Percentiles rank a stretch among this genome's conserved stretches.
Evolutionary conservation across 2,329 filamentous ascomycete genomes (phyloP).

Genomic region (Pseudogymnoascus sp.): DNA sequence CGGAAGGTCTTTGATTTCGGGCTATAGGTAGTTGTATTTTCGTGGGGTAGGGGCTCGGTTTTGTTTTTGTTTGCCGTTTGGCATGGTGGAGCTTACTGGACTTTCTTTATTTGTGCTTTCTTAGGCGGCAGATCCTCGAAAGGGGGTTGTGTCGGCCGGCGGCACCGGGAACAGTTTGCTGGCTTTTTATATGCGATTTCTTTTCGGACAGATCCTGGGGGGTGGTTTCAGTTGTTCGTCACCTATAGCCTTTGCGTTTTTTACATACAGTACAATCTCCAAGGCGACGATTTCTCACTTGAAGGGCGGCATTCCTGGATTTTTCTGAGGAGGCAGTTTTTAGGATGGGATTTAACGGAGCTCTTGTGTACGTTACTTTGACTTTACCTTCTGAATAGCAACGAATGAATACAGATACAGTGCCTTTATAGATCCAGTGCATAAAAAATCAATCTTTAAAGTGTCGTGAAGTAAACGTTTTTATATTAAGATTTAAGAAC

Average conservation of each 20-base stretch:
- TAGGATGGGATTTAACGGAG: background rate
- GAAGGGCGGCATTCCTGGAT: background rate
- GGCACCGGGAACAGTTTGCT: background rate
- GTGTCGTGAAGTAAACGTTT: background rate
- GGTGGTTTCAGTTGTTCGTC: background rate
- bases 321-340: background rate
- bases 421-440: background rate
- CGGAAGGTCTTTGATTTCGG: background rate
- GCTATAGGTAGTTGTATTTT: background rate
- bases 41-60: background rate
- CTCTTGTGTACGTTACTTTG: background rate
- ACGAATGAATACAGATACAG: background rate
- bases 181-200: background rate
- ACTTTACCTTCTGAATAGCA: background rate
- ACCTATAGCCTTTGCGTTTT: background rate
- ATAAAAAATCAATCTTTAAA: background rate
- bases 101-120: background rate
- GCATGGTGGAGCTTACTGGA: background rate
- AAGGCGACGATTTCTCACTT: background rate
- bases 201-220: background rate
- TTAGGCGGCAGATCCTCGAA: background rate
- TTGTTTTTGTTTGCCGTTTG: background rate
- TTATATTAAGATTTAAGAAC: background rate
- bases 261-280: background rate
- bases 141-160: background rate